Conservation (phyloP, 257 asterid species). For the Salvia splendens region DNA sequence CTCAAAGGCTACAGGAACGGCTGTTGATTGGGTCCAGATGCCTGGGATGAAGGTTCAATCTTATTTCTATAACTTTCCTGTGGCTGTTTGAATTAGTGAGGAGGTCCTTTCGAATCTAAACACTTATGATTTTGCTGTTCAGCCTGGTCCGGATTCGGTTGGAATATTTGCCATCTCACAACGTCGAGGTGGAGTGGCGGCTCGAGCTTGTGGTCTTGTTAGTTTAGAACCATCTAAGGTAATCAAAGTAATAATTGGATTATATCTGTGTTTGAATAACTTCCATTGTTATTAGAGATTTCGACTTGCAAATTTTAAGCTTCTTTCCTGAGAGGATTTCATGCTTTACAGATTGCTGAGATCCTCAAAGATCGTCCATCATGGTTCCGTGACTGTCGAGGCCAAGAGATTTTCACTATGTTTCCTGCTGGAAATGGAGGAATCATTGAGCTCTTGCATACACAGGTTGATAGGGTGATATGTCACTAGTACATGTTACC, state of each 20-base stretch:
- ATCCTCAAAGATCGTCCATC: conserved; percentile 87
- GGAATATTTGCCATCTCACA: conserved; percentile 95
- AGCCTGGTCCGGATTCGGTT: conserved; percentile 99
- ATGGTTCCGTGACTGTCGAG: conserved; percentile 92
- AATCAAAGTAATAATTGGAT: conserved; percentile 11
- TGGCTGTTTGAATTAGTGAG: neutral
- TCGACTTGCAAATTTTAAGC: neutral
- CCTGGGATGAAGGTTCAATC: conserved; percentile 95
- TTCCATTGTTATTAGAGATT: neutral
- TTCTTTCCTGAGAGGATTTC: conserved; percentile 4
- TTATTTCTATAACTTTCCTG: neutral
- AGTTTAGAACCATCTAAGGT: conserved; percentile 89
- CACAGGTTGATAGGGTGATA: conserved; percentile 54
- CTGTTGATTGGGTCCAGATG: conserved; percentile 99
- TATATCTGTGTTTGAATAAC: neutral
- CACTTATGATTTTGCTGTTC: conserved; percentile 27
- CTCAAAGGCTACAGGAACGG: conserved; percentile 97
- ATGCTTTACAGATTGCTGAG: conserved; percentile 68
- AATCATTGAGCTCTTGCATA: conserved; percentile 71
- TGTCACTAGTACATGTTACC: neutral
- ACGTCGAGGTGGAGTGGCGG: conserved; percentile 92
- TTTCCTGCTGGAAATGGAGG: conserved; percentile 88
- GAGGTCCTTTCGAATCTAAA: neutral
- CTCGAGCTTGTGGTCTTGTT: conserved; percentile 96
- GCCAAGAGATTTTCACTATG: conserved; percentile 73